phyloP scores from a whole-genome alignment of 2,329 filamentous ascomycete genomes.

The Capronia epimyces region DNA sequence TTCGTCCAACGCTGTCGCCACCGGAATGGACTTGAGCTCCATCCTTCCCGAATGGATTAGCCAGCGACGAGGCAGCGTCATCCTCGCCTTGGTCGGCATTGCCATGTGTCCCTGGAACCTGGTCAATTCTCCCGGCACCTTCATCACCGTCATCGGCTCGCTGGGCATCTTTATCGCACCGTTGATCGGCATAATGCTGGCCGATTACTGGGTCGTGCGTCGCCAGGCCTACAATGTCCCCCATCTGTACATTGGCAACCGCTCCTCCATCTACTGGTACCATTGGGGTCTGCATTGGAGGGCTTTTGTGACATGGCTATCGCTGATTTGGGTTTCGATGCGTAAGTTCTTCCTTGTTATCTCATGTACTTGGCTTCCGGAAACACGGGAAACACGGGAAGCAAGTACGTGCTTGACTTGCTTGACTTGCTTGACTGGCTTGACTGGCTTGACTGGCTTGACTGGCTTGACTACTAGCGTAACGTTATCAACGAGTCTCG shows the following conservation, averaged over 20 bases:
- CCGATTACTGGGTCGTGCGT: constrained; percentile 82
- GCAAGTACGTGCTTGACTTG: no score
- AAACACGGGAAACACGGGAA: no score
- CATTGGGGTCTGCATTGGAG: constrained; percentile 72
- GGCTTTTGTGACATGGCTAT: constrained; percentile 67
- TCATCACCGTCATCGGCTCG: constrained; percentile 76
- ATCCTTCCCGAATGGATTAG: constrained; percentile 52
- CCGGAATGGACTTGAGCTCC: constrained; percentile 52
- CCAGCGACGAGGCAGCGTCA: constrained; percentile 44
- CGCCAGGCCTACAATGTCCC: constrained; percentile 73
- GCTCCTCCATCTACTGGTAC: constrained; percentile 66
- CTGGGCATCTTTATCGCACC: constrained; percentile 93
- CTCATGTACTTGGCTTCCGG: no score
- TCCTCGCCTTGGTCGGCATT: constrained; percentile 41
- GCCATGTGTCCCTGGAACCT: constrained; percentile 51
- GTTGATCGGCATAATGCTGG: constrained; percentile 84
- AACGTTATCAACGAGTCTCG: no score
- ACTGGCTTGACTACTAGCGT: no score
- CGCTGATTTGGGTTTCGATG: constrained; percentile 64
- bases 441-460: no score
- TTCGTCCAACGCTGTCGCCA: neutral
- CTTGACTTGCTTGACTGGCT: no score
- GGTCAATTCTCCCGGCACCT: constrained; percentile 43
- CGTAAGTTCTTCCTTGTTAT: no score
- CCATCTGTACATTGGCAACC: constrained; percentile 66